A percentile compares a stretch with the other conserved stretches of the same genome.
phyloP scores from a whole-genome alignment of 192 early-diverging fungal species.

The Backusella australiensis region DNA sequence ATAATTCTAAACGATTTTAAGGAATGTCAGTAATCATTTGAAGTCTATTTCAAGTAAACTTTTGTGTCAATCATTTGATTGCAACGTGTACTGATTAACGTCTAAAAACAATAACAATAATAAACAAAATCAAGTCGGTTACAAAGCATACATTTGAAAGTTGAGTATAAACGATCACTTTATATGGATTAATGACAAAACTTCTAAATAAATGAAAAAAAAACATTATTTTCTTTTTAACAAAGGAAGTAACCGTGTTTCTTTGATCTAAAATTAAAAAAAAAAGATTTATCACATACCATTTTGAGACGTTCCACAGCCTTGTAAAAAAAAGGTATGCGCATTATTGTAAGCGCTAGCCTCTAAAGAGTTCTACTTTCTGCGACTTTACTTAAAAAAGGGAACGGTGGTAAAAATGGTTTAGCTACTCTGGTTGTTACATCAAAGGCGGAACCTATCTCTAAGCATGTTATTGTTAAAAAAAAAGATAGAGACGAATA shows the following conservation, averaged over 20 bases:
- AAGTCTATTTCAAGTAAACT: constrained; percentile 1
- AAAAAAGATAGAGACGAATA: no score
- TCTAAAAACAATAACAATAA: neutral
- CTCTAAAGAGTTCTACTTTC: neutral
- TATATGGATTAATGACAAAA: no score
- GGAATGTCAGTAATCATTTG: neutral
- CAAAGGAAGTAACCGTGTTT: neutral
- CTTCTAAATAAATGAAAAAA: no score
- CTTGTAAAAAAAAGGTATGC: neutral
- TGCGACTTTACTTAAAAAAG: neutral
- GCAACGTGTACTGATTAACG: neutral
- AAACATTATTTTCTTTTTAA: no score
- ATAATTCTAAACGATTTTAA: neutral
- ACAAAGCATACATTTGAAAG: no score
- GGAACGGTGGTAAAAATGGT: no score
- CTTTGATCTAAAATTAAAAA: neutral
- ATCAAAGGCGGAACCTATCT: no score
- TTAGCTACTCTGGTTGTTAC: no score
- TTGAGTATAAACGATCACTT: no score
- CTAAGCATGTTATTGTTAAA: no score
- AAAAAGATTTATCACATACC: neutral
- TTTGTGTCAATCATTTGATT: constrained; percentile 1
- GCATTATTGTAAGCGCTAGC: neutral
- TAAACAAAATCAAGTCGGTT: no score
- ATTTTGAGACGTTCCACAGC: neutral